Conservation (phyloP, 2,329 filamentous ascomycete genomes). For the Diaporthe citri region DNA sequence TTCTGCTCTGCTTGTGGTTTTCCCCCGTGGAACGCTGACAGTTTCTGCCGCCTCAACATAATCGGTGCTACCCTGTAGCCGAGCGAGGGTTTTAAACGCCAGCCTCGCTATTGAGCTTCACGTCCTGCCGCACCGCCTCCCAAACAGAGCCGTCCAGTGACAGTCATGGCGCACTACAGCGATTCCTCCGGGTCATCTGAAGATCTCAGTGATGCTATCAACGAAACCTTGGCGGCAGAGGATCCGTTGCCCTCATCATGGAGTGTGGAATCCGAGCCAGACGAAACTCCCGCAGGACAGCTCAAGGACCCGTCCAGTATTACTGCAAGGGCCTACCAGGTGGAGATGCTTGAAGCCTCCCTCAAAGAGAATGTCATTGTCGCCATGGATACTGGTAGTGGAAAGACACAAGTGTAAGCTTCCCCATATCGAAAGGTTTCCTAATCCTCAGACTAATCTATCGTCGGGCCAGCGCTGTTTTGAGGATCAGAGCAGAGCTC, state of each 20-base stretch:
- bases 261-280: conserved; percentile 13
- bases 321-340: conserved; percentile 73
- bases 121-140: background rate
- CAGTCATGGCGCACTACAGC: conserved; percentile 36
- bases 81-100: background rate
- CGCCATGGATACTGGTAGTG: conserved; percentile 83
- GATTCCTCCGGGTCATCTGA: conserved; percentile 31
- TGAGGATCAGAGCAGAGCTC: conserved; percentile 76
- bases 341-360: conserved; percentile 81
- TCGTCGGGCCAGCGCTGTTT: conserved; percentile 65
- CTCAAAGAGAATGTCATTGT: conserved; percentile 79
- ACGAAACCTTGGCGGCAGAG: conserved; percentile 82
- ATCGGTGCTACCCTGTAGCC: background rate
- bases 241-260: conserved; percentile 25
- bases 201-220: conserved; percentile 74
- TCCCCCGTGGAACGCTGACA: background rate
- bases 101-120: background rate
- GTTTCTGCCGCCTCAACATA: background rate
- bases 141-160: background rate
- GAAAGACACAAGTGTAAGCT: conserved; percentile 81
- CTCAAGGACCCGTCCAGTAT: conserved; percentile 46
- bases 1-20: background rate
- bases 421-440: background rate
- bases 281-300: background rate
- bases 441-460: conserved; percentile 4